phyloP scores from a whole-genome alignment of 2,329 filamentous ascomycete species.

The Venturia nashicola region DNA sequence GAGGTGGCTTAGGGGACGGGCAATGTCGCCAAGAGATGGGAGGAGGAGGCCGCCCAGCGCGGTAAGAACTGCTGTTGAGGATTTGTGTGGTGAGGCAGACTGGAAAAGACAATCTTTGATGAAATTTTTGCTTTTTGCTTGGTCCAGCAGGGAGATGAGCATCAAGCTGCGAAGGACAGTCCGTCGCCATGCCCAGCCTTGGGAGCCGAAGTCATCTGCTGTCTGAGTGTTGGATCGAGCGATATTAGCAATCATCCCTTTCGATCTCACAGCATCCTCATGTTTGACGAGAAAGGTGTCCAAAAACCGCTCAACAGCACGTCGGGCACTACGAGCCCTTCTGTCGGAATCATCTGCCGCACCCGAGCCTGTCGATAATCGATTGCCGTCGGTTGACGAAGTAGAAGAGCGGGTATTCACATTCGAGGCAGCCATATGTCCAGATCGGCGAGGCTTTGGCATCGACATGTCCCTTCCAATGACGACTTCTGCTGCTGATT shows the following conservation, averaged over 20 bases:
- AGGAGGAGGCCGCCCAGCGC: constrained; percentile 41
- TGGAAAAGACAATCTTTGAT: constrained; percentile 38
- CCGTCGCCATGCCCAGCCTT: constrained; percentile 39
- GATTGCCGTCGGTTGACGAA: not conserved
- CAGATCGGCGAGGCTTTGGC: constrained; percentile 13
- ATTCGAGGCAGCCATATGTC: not conserved
- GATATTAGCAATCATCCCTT: constrained; percentile 25
- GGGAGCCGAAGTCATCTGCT: constrained; percentile 28
- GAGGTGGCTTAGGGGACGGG: constrained; percentile 41
- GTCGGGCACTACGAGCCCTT: constrained; percentile 24
- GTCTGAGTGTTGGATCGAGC: constrained; percentile 20
- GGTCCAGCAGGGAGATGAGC: constrained; percentile 48
- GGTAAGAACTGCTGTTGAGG: constrained; percentile 41
- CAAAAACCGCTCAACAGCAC: constrained; percentile 39
- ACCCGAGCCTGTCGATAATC: constrained; percentile 21
- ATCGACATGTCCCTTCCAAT: constrained; percentile 39
- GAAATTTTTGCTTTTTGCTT: constrained; percentile 30
- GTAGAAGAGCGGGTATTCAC: not conserved
- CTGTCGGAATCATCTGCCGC: constrained; percentile 25
- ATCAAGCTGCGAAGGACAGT: constrained; percentile 46
- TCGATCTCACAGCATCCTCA: constrained; percentile 37
- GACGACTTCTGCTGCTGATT: constrained; percentile 44
- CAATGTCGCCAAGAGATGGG: constrained; percentile 46
- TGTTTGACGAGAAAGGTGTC: constrained; percentile 46
- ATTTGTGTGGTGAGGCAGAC: constrained; percentile 40